Evolutionary conservation across 2,329 filamentous ascomycete species (phyloP).

Genomic region (Colletotrichum eremochloae): DNA sequence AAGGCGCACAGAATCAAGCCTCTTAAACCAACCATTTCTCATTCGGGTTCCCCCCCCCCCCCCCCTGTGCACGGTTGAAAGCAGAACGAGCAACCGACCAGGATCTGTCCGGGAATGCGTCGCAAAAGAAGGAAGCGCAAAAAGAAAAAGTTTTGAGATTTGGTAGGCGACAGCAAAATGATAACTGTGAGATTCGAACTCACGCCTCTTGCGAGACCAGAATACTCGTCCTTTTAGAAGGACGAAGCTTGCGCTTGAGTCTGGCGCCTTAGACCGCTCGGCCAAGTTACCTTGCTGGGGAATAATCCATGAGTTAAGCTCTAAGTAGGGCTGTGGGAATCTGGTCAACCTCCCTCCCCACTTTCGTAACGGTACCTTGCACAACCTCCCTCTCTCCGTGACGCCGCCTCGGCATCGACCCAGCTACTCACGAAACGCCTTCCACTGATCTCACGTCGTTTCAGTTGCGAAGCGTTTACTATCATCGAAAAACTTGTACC

Average conservation of each 20-base stretch:
- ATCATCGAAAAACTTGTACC: background rate
- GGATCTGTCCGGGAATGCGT: background rate
- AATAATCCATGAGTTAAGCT: rapidly evolving
- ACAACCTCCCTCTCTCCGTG: background rate
- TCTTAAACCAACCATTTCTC: background rate
- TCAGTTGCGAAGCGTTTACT: background rate
- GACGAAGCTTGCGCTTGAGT: constrained; percentile 25
- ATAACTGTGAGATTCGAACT: constrained; percentile 31
- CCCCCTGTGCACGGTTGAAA: background rate
- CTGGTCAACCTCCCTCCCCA: background rate
- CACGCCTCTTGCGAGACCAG: constrained; percentile 30
- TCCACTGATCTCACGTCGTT: background rate
- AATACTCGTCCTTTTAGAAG: constrained; percentile 6
- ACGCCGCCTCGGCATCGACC: background rate
- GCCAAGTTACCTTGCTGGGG: constrained; percentile 16
- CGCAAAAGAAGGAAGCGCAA: background rate
- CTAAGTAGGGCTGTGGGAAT: rapidly evolving
- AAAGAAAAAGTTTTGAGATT: too few relatives aligned
- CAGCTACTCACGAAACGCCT: background rate
- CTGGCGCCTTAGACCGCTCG: constrained; percentile 30
- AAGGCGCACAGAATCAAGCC: background rate
- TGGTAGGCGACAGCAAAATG: background rate
- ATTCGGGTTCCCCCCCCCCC: background rate
- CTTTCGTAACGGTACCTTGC: background rate
- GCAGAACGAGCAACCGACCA: background rate